Evolutionary conservation across 805 yeast species (phyloP).

Genomic region (Wickerhamiella dianesei): DNA sequence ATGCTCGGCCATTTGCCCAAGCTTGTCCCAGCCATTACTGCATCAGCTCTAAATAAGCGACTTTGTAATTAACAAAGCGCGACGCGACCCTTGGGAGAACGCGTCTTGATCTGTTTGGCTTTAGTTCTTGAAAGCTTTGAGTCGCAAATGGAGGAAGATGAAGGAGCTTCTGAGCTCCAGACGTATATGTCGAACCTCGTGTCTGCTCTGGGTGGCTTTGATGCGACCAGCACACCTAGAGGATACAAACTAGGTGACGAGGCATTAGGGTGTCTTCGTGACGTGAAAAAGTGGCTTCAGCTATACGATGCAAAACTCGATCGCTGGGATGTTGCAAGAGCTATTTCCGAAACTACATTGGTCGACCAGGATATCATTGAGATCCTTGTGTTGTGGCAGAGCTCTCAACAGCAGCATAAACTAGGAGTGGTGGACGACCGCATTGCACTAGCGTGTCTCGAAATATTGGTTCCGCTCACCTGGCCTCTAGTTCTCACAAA

Average conservation of each 20-base stretch:
- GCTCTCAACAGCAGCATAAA: constrained; percentile 10
- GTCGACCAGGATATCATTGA: constrained; percentile 60
- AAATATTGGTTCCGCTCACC: constrained; percentile 67
- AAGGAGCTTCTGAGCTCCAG: constrained; percentile 16
- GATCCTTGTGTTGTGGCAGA: constrained; percentile 65
- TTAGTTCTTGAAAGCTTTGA: too few species aligned
- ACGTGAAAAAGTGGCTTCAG: constrained; percentile 76
- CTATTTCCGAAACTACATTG: constrained; percentile 68
- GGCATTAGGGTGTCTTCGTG: constrained; percentile 72
- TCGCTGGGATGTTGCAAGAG: constrained; percentile 71
- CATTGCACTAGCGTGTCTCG: constrained; percentile 59
- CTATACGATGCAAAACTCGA: constrained; percentile 63
- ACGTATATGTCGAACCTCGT: constrained; percentile 72
- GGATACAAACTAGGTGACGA: constrained; percentile 78
- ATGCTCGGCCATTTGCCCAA: too few species aligned
- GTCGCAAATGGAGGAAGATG: not conserved
- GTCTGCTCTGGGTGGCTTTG: constrained; percentile 85
- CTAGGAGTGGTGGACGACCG: constrained; percentile 34
- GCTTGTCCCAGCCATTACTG: not conserved
- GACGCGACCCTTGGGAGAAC: not conserved
- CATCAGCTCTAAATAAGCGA: not conserved
- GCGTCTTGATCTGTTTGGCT: too few species aligned
- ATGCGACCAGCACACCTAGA: constrained; percentile 37
- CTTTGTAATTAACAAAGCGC: not conserved
- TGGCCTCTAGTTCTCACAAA: constrained; percentile 67